A percentile compares a stretch with the other conserved stretches of the same genome.
These are phyloP conservation scores for Alternaria arborescens DNA, from an alignment of 2,329 filamentous ascomycete species.

Conservation along the genomic window DNA sequence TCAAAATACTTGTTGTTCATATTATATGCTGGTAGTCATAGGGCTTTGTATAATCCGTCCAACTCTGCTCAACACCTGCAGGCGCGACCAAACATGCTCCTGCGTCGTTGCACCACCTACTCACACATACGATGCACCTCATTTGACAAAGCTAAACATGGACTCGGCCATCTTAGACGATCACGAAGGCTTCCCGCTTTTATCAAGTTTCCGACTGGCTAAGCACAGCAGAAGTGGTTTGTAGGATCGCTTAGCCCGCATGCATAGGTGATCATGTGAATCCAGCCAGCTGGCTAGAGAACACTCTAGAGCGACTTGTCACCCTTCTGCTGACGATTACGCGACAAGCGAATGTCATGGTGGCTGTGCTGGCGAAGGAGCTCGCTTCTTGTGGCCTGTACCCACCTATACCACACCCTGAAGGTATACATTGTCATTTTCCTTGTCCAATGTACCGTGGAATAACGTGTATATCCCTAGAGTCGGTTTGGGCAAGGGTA, in stretches of 20 bases:
- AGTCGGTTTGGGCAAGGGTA: no score
- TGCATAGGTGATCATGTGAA: slow-evolving; percentile 41
- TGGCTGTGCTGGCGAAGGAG: not conserved
- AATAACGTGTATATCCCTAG: no score
- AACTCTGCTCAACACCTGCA: not conserved
- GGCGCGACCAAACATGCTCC: slow-evolving; percentile 8
- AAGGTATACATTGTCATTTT: no score
- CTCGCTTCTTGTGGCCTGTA: no score
- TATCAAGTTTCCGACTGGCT: slow-evolving; percentile 42
- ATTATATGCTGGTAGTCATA: not conserved
- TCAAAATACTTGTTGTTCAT: slow-evolving; percentile 18
- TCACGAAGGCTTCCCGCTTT: slow-evolving; percentile 34
- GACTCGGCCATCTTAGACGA: slow-evolving; percentile 24
- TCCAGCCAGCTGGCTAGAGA: slow-evolving; percentile 7
- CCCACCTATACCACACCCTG: no score
- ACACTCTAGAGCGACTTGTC: not conserved
- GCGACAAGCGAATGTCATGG: not conserved
- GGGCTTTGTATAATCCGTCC: not conserved
- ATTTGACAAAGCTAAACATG: slow-evolving; percentile 25
- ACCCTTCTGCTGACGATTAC: not conserved
- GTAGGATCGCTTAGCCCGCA: slow-evolving; percentile 43
- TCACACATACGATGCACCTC: slow-evolving; percentile 19
- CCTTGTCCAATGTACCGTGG: no score
- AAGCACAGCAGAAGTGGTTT: slow-evolving; percentile 28
- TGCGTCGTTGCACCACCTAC: slow-evolving; percentile 34